Evolutionary conservation across 345 rosid species (phyloP).

Genomic region (Arabidopsis suecica): DNA sequence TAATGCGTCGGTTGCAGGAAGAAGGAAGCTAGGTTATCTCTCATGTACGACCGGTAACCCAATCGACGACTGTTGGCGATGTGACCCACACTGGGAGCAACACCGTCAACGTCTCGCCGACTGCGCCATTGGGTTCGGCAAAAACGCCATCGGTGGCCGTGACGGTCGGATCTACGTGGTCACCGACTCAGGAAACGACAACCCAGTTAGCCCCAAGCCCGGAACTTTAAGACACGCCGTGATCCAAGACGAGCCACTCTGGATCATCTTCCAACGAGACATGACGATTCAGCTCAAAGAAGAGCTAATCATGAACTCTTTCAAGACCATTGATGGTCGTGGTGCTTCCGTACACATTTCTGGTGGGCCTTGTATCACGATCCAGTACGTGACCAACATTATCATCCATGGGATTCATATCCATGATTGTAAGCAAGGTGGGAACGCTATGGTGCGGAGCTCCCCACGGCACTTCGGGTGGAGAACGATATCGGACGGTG

Average conservation of each 20-base stretch:
- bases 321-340: constrained; percentile 79
- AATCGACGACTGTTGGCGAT: constrained; percentile 88
- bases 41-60: constrained; percentile 83
- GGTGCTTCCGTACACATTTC: constrained; percentile 80
- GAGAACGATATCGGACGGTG: constrained; percentile 83
- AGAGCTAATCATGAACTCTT: constrained; percentile 82
- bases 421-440: constrained; percentile 82
- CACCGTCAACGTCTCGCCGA: constrained; percentile 75
- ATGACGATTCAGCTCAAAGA: constrained; percentile 75
- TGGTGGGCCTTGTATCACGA: constrained; percentile 83
- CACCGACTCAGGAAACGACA: constrained; percentile 63
- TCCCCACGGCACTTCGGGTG: constrained; percentile 78
- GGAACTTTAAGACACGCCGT: constrained; percentile 78
- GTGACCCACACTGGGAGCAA: constrained; percentile 78
- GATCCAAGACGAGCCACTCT: constrained; percentile 73
- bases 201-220: constrained; percentile 68
- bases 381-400: constrained; percentile 76
- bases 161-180: constrained; percentile 78
- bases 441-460: constrained; percentile 73
- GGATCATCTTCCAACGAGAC: constrained; percentile 80
- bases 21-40: constrained; percentile 69
- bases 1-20: constrained; percentile 55
- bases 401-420: constrained; percentile 75
- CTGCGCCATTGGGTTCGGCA: constrained; percentile 82
- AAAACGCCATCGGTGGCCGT: constrained; percentile 76